Conservation (phyloP, 1,139 yeast genomes). For the Taphrina deformans region DNA sequence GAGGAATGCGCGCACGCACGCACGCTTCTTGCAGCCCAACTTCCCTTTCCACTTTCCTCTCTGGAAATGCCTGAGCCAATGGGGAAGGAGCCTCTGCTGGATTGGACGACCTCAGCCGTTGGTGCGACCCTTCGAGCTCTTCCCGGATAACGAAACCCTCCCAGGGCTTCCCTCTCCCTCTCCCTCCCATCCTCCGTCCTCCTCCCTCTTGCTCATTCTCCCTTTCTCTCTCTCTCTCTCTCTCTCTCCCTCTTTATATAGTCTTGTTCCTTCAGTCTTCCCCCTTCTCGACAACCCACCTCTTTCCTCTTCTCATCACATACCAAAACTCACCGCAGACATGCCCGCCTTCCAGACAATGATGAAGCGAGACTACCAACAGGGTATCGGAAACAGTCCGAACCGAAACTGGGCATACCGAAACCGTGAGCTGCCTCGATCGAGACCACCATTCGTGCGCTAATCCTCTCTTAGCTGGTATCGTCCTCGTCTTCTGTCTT, state of each 20-base stretch:
- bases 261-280: neutral
- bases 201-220: neutral
- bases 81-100: neutral
- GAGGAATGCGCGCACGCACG: no score
- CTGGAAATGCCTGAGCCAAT: neutral
- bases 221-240: neutral
- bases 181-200: neutral
- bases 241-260: neutral
- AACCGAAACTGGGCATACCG: slow-evolving; percentile 16
- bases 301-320: neutral
- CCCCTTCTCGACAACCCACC: neutral
- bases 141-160: neutral
- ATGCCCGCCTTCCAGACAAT: slow-evolving; percentile 15
- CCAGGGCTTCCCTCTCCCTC: neutral
- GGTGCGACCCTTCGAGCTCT: neutral
- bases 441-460: neutral
- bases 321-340: neutral
- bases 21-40: no score
- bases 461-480: slow-evolving; percentile 4
- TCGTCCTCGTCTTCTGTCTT: slow-evolving; percentile 31
- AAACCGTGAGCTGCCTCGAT: neutral
- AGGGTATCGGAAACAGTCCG: slow-evolving; percentile 13
- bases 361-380: slow-evolving; percentile 5
- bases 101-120: neutral
- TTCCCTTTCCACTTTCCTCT: no score